phyloP scores from a whole-genome alignment of 2,329 filamentous ascomycete species.

The Aspergillus quadricinctus region DNA sequence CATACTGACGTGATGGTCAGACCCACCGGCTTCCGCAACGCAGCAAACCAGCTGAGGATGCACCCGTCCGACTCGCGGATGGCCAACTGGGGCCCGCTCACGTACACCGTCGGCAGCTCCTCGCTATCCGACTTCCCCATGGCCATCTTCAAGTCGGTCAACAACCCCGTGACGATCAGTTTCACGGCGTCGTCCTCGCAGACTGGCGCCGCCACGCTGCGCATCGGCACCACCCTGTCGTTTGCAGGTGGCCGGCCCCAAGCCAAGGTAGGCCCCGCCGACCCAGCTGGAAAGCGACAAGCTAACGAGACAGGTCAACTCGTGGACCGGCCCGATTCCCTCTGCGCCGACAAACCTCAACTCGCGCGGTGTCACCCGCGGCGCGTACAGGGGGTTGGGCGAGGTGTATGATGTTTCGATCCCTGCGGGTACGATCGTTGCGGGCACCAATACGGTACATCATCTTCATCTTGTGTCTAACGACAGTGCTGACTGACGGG shows the following conservation, averaged over 20 bases:
- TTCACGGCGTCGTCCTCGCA: constrained; percentile 53
- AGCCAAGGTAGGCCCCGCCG: constrained; percentile 31
- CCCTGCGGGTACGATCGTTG: constrained; percentile 54
- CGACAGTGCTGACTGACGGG: background rate
- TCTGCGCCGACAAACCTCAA: constrained; percentile 59
- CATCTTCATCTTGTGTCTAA: too few relatives aligned
- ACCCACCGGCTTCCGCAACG: constrained; percentile 62
- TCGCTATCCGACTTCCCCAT: constrained; percentile 56
- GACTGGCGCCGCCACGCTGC: constrained; percentile 53
- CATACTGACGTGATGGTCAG: constrained; percentile 6
- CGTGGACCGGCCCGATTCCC: constrained; percentile 47
- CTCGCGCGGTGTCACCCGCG: constrained; percentile 61
- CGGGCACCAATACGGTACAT: constrained; percentile 55
- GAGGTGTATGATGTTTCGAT: constrained; percentile 62
- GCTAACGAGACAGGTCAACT: constrained; percentile 45
- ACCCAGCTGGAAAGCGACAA: background rate
- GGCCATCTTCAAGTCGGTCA: constrained; percentile 60
- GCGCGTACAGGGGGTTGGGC: constrained; percentile 60
- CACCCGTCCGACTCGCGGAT: constrained; percentile 64
- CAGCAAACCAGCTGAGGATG: constrained; percentile 63
- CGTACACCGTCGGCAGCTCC: constrained; percentile 58
- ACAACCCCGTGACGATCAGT: constrained; percentile 57
- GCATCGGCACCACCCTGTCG: constrained; percentile 61
- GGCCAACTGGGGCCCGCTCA: constrained; percentile 56
- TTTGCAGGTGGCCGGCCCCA: constrained; percentile 58